phyloP scores from a whole-genome alignment of 805 yeast species.

The Tetrapisispora pingtungensis region DNA sequence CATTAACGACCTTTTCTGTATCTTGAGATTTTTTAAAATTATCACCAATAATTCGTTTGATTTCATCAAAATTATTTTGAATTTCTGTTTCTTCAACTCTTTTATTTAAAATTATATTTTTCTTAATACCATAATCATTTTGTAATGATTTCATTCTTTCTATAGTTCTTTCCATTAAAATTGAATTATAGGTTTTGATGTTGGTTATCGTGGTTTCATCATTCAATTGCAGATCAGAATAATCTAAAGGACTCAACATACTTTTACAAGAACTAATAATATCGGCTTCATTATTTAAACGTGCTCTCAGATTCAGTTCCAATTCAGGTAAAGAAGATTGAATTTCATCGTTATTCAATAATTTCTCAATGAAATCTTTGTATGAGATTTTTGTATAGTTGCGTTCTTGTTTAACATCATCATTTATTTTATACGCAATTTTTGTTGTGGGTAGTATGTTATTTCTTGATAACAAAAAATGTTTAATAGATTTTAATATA shows the following conservation, averaged over 20 bases:
- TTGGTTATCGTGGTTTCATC: constrained; percentile 6
- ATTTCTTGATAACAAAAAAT: constrained; percentile 16
- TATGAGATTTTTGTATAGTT: background rate
- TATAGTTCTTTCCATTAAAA: constrained; percentile 32
- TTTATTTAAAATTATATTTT: constrained; percentile 16
- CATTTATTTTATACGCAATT: background rate
- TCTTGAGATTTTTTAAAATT: constrained; percentile 30
- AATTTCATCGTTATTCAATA: background rate
- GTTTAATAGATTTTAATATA: constrained; percentile 23
- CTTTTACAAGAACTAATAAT: constrained; percentile 1
- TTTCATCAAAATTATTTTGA: constrained; percentile 33
- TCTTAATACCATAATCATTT: constrained; percentile 14
- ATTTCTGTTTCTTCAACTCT: constrained; percentile 32
- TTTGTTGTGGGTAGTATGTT: background rate
- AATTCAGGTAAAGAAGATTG: background rate
- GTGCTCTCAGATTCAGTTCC: background rate
- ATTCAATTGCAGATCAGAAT: constrained; percentile 6
- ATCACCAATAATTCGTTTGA: constrained; percentile 33
- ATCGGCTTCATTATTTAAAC: background rate
- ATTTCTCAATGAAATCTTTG: background rate
- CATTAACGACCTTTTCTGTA: constrained; percentile 14
- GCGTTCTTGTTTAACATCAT: background rate
- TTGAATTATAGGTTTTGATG: constrained; percentile 29
- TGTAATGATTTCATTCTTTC: constrained; percentile 26
- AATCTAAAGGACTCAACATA: constrained; percentile 5